These are phyloP conservation scores for Effrenium voratum DNA, from an alignment of 73 alveolate genomes.

Conservation along the genomic window DNA sequence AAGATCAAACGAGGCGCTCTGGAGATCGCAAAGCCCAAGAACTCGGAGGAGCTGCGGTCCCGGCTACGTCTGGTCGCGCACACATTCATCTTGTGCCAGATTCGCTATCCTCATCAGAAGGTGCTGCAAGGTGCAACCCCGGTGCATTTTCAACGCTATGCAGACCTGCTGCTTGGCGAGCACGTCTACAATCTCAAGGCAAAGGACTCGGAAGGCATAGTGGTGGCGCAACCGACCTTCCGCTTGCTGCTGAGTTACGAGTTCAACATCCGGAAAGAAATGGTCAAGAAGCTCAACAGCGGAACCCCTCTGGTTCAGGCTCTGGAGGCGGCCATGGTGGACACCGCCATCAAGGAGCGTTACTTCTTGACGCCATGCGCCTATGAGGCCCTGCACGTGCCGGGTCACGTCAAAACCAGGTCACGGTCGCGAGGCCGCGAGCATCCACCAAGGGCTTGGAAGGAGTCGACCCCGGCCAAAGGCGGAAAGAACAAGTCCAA, in stretches of 20 bases:
- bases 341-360: neutral
- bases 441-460: too few relatives aligned
- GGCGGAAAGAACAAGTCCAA: neutral
- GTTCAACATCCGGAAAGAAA: neutral
- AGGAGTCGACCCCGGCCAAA: too few relatives aligned
- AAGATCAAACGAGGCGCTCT: neutral
- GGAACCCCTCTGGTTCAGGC: neutral
- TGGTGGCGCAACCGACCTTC: neutral
- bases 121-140: neutral
- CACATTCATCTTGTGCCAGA: neutral
- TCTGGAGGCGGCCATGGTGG: neutral
- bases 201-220: neutral
- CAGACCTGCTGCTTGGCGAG: neutral
- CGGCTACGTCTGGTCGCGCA: neutral
- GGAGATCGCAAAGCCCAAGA: neutral
- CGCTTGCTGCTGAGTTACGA: neutral
- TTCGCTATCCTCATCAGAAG: neutral
- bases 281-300: neutral
- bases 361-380: slow-evolving; percentile 5
- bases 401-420: neutral
- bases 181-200: neutral
- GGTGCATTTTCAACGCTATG: neutral
- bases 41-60: neutral
- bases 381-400: neutral
- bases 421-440: neutral